Conservation (phyloP, 441 rosid species). For the Bocquillonia castaneifolia region DNA sequence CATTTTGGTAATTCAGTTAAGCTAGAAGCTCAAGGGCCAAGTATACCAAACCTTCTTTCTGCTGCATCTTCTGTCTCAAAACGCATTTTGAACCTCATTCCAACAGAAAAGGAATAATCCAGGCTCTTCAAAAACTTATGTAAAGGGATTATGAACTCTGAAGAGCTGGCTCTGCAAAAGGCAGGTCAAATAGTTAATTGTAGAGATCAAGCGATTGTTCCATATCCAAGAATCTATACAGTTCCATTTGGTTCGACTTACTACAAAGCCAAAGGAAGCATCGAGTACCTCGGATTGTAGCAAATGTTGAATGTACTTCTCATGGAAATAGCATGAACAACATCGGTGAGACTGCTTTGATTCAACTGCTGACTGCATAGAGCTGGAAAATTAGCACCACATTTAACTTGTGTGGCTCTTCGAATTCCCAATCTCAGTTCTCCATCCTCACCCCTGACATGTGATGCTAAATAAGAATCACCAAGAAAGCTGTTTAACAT, state of each 20-base stretch:
- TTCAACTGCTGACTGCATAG: constrained; percentile 45
- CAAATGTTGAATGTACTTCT: constrained; percentile 58
- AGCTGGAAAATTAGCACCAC: constrained; percentile 41
- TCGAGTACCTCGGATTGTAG: constrained; percentile 80
- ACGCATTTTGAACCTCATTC: constrained; percentile 82
- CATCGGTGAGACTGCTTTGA: constrained; percentile 53
- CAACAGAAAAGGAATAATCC: constrained; percentile 54
- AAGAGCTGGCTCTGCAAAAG: constrained; percentile 54
- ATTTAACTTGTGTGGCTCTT: constrained; percentile 76
- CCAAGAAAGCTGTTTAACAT: neutral
- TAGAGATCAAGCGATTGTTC: neutral
- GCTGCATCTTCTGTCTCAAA: constrained; percentile 85
- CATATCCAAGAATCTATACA: neutral
- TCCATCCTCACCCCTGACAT: constrained; percentile 81
- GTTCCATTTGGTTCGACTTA: neutral
- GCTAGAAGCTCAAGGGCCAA: constrained; percentile 4
- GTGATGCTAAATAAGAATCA: constrained; percentile 9
- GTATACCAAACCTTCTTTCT: constrained; percentile 62
- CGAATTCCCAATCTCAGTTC: constrained; percentile 81
- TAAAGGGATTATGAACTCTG: constrained; percentile 70
- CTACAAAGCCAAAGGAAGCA: neutral
- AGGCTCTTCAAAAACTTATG: constrained; percentile 69
- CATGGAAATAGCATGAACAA: constrained; percentile 54
- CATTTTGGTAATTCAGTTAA: neutral
- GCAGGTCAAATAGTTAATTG: neutral